phyloP scores from a whole-genome alignment of 2,329 filamentous ascomycete species.

The Kalmusia sp. region DNA sequence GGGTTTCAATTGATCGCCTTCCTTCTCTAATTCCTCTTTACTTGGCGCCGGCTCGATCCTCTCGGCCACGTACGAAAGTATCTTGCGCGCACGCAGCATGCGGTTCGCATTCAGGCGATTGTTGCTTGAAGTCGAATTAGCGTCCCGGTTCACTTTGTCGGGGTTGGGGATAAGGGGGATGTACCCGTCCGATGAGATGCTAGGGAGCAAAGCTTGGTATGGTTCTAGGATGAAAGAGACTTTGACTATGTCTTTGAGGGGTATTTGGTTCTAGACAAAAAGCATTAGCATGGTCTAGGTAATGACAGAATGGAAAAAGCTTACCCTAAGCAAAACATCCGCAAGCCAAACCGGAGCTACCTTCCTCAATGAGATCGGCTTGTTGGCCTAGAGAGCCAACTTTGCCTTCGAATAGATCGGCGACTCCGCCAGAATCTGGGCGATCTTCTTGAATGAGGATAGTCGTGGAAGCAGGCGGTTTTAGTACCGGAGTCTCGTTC shows the following conservation, averaged over 20 bases:
- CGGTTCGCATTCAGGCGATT: conserved; percentile 94
- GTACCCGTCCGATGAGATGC: conserved; percentile 76
- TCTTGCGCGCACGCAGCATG: conserved; percentile 95
- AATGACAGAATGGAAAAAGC: conserved; percentile 17
- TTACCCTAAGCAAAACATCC: conserved; percentile 77
- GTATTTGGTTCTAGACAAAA: conserved; percentile 71
- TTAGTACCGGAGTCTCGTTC: conserved; percentile 78
- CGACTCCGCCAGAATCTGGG: conserved; percentile 68
- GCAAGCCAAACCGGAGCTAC: conserved; percentile 90
- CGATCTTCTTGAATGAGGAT: conserved; percentile 72
- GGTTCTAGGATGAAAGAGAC: conserved; percentile 93
- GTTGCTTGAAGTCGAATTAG: conserved; percentile 61
- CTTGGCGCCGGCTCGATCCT: conserved; percentile 77
- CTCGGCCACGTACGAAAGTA: conserved; percentile 89
- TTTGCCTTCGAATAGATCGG: conserved; percentile 90
- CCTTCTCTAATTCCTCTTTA: conserved; percentile 60
- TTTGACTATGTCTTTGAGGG: conserved; percentile 91
- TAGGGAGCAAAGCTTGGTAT: conserved; percentile 75
- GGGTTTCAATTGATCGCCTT: conserved; percentile 63
- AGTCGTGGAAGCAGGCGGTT: conserved; percentile 69
- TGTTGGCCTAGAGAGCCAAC: conserved; percentile 79
- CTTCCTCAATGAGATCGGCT: conserved; percentile 82
- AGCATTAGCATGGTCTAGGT: conserved; percentile 8
- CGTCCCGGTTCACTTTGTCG: conserved; percentile 28
- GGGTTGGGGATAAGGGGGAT: conserved; percentile 36